These are phyloP conservation scores for Aureobasidium sp. DNA, from an alignment of 2,329 filamentous ascomycete species.

Conservation along the genomic window DNA sequence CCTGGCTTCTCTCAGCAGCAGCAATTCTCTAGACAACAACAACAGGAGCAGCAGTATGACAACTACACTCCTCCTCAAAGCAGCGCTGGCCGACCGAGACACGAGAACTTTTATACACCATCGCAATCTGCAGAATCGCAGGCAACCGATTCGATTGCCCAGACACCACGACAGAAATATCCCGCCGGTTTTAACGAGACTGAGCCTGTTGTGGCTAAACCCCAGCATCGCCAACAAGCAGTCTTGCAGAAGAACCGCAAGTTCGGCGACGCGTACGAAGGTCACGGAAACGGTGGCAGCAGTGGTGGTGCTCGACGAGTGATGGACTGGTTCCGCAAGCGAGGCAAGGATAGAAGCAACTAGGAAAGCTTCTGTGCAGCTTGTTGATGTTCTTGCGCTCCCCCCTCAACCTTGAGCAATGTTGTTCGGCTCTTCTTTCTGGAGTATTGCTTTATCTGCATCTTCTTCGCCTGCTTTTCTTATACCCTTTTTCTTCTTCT, in stretches of 20 bases:
- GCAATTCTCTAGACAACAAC: slow-evolving; percentile 16
- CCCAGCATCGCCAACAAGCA: slow-evolving; percentile 38
- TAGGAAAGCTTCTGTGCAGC: slow-evolving; percentile 10
- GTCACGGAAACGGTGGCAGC: slow-evolving; percentile 68
- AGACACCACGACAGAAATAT: slow-evolving; percentile 30
- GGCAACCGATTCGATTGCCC: slow-evolving; percentile 21
- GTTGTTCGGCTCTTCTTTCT: neutral
- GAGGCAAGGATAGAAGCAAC: slow-evolving; percentile 55
- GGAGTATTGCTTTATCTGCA: slow-evolving; percentile 2
- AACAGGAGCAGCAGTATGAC: slow-evolving; percentile 7
- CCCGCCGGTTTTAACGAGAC: slow-evolving; percentile 34
- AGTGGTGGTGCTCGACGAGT: slow-evolving; percentile 83
- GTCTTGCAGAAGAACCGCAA: slow-evolving; percentile 71
- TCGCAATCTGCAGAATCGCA: slow-evolving; percentile 31
- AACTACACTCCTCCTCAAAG: slow-evolving; percentile 10
- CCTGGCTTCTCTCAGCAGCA: slow-evolving; percentile 16
- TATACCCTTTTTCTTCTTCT: slow-evolving; percentile 11
- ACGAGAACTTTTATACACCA: slow-evolving; percentile 18
- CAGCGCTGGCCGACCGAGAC: slow-evolving; percentile 4
- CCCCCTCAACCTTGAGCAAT: neutral
- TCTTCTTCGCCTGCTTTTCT: slow-evolving; percentile 4
- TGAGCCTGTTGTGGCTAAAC: slow-evolving; percentile 26
- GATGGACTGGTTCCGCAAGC: slow-evolving; percentile 95
- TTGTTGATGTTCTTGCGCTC: neutral
- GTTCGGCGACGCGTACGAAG: slow-evolving; percentile 83